Evolutionary conservation across 495 filamentous ascomycete species (phyloP), one percentile per base, ranked within the genome.

Genomic region (Annulohypoxylon maeteangense): DNA sequence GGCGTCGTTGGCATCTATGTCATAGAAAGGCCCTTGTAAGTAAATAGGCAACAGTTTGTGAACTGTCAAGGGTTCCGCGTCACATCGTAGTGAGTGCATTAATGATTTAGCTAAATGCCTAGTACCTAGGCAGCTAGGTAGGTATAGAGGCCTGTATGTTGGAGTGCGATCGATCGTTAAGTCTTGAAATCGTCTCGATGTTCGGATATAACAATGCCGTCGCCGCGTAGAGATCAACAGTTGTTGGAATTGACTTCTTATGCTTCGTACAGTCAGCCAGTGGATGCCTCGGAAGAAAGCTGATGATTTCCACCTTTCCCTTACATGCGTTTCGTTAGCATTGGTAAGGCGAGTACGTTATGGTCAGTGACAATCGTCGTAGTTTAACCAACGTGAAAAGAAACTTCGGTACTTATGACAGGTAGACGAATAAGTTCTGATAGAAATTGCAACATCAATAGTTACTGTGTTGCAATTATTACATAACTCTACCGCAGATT

Each of bases 401-500:
- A n/a, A n/a, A n/a, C n/a, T n/a, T n/a, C n/a, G n/a, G n/a, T n/a
- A n/a, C n/a, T n/a, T n/a, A n/a, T n/a, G n/a, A n/a, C n/a, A n/a
- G 10, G 45, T 14, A 23, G 45, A 23, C 44, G 7, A 47, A 47
- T 47, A 6, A 23, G n/a, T 11, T 47, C 7, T 20, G 44, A n/a
- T 47, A 8, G 8, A 47, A 47, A 47, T 50, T 27, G 20, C 45
- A 50, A 50, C 38, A 42, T 50, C 12, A 12, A 12, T 10, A 22
- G 20, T 50, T 50, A 25, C 45, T 25, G 20, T 50, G 45, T 50
- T 50, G 45, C 22, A 50, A 50, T 50, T 11, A 12, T 50, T 50
- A 50, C 22, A 50, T 50, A 50, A 50, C 7, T 25, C 20, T 50
- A 22, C 45, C 11, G 12, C 14, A 7, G 20, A 14, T 44, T 18